Evolutionary conservation across 2,329 filamentous ascomycete species (phyloP).

Genomic region (Fusarium temperatum): DNA sequence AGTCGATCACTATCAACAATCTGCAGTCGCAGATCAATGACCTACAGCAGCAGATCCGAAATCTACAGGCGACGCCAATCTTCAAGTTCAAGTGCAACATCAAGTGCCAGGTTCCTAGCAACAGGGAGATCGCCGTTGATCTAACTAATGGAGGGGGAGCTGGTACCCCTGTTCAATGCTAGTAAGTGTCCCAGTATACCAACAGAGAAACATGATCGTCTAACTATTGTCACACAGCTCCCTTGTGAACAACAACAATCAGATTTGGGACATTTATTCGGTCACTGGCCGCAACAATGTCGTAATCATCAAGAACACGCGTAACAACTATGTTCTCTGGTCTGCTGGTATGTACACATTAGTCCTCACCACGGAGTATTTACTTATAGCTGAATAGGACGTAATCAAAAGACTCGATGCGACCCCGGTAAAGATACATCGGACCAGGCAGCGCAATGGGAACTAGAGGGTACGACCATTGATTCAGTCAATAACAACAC

Average conservation of each 20-base stretch:
- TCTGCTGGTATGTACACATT: neutral
- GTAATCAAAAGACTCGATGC: neutral
- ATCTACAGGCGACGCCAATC: neutral
- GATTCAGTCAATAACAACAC: neutral
- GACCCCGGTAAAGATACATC: neutral
- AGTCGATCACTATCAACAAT: neutral
- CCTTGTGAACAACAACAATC: neutral
- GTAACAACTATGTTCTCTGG: neutral
- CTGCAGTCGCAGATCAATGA: neutral
- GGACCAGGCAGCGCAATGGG: neutral
- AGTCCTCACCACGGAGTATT: accelerated
- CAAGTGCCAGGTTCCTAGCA: neutral
- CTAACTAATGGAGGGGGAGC: neutral
- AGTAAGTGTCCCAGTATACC: neutral
- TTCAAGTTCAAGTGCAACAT: neutral
- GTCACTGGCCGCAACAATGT: neutral
- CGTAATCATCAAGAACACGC: neutral
- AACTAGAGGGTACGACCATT: neutral
- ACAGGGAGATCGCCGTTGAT: neutral
- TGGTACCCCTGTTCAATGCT: neutral
- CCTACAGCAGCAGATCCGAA: neutral
- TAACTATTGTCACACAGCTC: neutral
- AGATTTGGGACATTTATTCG: neutral
- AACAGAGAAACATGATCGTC: no score
- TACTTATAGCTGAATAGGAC: neutral